Percentiles rank a stretch among this genome's conserved stretches.
These are phyloP conservation scores for Leucogyrophana mollusca DNA, from an alignment of 768 basidiomycete species.

Conservation along the genomic window DNA sequence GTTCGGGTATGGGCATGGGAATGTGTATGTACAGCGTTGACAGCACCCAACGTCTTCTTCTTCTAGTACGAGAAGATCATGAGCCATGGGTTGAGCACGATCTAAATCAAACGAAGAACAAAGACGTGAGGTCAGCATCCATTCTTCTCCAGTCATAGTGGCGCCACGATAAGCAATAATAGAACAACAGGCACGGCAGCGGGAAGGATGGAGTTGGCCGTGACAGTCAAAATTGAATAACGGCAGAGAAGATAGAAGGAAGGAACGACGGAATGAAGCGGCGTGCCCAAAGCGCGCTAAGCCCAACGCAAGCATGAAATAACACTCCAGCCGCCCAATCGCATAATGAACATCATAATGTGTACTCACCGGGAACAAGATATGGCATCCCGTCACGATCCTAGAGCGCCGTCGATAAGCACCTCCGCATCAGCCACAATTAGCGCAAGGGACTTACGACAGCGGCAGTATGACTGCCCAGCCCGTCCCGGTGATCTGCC, in stretches of 20 bases:
- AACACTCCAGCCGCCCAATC: too few relatives aligned
- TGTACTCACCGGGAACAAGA: conserved; percentile 77
- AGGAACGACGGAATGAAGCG: too few relatives aligned
- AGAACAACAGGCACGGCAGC: too few relatives aligned
- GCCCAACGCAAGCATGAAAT: too few relatives aligned
- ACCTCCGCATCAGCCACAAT: not conserved
- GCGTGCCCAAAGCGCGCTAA: too few relatives aligned
- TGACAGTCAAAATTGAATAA: too few relatives aligned
- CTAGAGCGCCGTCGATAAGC: conserved; percentile 28
- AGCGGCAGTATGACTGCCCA: conserved; percentile 83
- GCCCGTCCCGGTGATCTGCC: conserved; percentile 54
- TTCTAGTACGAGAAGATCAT: conserved; percentile 72
- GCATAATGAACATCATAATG: too few relatives aligned
- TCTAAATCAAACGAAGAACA: conserved; percentile 35
- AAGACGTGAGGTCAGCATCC: conserved; percentile 20
- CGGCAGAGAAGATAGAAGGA: not conserved
- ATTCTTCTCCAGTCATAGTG: not conserved
- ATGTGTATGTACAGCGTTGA: too few relatives aligned
- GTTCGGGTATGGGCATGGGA: too few relatives aligned
- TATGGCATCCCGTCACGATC: conserved; percentile 61
- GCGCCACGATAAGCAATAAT: too few relatives aligned
- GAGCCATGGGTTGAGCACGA: conserved; percentile 86
- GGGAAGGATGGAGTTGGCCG: too few relatives aligned
- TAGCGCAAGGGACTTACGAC: conserved; percentile 43
- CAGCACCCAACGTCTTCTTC: too few relatives aligned